Conservation (phyloP, 2,329 filamentous ascomycete species). For the Alternaria ethzedia region DNA sequence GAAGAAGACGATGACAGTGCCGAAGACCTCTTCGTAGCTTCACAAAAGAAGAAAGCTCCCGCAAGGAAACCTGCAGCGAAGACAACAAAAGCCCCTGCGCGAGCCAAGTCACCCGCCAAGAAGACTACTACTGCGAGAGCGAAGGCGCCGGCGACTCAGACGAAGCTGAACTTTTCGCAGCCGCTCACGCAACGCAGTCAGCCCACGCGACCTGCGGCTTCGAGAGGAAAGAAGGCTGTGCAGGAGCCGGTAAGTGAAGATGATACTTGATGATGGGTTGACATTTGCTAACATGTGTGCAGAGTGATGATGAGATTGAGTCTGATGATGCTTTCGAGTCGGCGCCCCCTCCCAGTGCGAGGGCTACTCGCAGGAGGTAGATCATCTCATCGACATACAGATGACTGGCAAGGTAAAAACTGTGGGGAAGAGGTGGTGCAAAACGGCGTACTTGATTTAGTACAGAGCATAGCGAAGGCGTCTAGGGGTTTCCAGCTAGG, state of each 20-base stretch:
- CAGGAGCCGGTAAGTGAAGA: slow-evolving; percentile 51
- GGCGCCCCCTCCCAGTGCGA: slow-evolving; percentile 25
- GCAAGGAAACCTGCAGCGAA: slow-evolving; percentile 34
- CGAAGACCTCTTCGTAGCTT: slow-evolving; percentile 52
- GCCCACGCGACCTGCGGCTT: slow-evolving; percentile 27
- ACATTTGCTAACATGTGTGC: slow-evolving; percentile 6
- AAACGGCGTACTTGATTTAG: not conserved
- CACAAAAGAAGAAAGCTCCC: slow-evolving; percentile 38
- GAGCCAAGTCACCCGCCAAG: slow-evolving; percentile 36
- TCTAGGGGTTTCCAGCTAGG: slow-evolving; percentile 5
- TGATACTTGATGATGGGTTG: not conserved
- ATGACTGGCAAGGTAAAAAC: not conserved
- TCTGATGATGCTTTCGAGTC: slow-evolving; percentile 52
- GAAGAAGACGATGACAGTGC: slow-evolving; percentile 53
- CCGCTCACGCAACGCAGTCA: slow-evolving; percentile 44
- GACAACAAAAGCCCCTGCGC: slow-evolving; percentile 20
- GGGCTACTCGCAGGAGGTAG: slow-evolving; percentile 36
- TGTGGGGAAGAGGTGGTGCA: not conserved
- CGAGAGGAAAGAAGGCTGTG: slow-evolving; percentile 35
- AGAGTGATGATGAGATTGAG: slow-evolving; percentile 53
- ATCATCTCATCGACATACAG: not conserved
- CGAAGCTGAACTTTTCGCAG: slow-evolving; percentile 53
- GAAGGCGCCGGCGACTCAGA: slow-evolving; percentile 42
- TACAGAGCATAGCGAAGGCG: slow-evolving; percentile 32
- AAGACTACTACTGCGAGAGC: slow-evolving; percentile 29